Evolutionary conservation across 176 grass and related monocot species (phyloP).

Genomic region (Zea luxurians): DNA sequence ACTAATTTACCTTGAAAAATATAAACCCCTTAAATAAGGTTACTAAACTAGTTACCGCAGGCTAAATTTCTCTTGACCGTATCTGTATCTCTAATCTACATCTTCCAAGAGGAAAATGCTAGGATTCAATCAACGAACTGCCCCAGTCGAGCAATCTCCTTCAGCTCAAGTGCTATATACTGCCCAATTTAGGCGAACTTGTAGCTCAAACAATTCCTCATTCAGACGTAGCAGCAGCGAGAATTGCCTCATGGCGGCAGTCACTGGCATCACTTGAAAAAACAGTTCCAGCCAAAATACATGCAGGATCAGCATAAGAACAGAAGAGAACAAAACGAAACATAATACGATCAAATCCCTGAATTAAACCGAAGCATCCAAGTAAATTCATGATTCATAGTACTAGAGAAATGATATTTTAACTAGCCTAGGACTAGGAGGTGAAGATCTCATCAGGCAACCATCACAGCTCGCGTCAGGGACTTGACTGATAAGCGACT

Average conservation of each 20-base stretch:
- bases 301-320: not conserved
- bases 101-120: not conserved
- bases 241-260: not conserved
- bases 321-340: not conserved
- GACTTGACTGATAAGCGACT: conserved; percentile 1
- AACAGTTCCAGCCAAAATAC: not conserved
- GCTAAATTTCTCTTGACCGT: not conserved
- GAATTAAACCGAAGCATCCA: conserved; percentile 47
- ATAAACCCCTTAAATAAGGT: too few species aligned
- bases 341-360: conserved; percentile 5
- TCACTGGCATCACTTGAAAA: not conserved
- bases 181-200: not conserved
- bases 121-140: not conserved
- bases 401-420: conserved; percentile 24
- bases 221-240: not conserved
- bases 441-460: conserved; percentile 28
- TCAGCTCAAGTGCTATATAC: not conserved
- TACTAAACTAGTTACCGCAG: not conserved
- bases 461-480: conserved; percentile 30
- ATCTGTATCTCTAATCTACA: not conserved
- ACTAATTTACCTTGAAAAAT: too few species aligned
- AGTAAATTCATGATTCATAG: conserved; percentile 44
- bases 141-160: not conserved
- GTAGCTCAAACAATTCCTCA: not conserved
- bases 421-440: conserved; percentile 50